Evolutionary conservation across 208 protist species (phyloP).

Genomic region (Leishmania mexicana): DNA sequence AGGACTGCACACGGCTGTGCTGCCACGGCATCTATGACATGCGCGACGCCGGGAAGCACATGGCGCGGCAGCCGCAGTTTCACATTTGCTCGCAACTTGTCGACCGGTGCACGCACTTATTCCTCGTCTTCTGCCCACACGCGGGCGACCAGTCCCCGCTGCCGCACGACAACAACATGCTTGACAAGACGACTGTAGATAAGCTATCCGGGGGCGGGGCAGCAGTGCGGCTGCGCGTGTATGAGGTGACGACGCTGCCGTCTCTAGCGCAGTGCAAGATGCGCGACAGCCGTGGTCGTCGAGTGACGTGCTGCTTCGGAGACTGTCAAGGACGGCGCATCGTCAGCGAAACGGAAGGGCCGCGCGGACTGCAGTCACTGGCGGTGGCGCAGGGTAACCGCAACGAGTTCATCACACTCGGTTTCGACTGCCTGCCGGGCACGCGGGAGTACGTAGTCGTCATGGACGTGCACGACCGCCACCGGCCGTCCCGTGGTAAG

Average conservation of each 20-base stretch:
- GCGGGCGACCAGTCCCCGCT: conserved; percentile 48
- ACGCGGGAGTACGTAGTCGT: conserved; percentile 64
- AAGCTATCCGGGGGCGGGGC: conserved; percentile 12
- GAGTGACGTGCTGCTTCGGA: conserved; percentile 51
- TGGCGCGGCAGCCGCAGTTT: conserved; percentile 68
- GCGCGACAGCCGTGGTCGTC: conserved; percentile 6
- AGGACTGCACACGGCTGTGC: conserved; percentile 51
- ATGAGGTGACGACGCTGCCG: conserved; percentile 60
- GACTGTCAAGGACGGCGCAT: conserved; percentile 68
- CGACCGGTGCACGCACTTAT: conserved; percentile 50
- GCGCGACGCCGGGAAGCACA: conserved; percentile 14
- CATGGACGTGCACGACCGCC: conserved; percentile 33
- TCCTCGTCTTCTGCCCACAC: conserved; percentile 73
- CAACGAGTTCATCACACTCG: conserved; percentile 49
- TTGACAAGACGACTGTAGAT: conserved; percentile 3
- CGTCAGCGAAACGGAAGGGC: conserved; percentile 42
- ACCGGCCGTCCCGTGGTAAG: neutral
- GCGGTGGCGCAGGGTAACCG: conserved; percentile 42
- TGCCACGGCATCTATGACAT: conserved; percentile 56
- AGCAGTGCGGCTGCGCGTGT: conserved; percentile 57
- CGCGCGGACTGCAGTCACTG: conserved; percentile 35
- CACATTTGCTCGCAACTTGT: conserved; percentile 62
- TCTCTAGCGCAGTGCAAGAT: conserved; percentile 53
- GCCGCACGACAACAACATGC: conserved; percentile 43
- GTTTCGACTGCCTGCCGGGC: conserved; percentile 75